Evolutionary conservation across 2,329 filamentous ascomycete genomes (phyloP).

Genomic region (Arthroderma sp.): DNA sequence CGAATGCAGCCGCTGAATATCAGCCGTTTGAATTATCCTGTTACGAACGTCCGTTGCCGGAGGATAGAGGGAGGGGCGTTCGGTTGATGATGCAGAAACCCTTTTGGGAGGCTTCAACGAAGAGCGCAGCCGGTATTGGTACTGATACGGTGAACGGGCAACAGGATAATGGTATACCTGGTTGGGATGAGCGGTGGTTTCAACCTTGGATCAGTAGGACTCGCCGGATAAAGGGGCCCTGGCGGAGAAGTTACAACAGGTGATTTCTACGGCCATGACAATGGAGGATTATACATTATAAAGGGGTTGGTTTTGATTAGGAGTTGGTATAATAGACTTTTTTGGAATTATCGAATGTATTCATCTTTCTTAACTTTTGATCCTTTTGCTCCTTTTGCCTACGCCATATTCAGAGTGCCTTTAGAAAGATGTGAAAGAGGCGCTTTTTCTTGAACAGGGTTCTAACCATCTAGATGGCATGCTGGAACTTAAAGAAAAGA

Average conservation of each 20-base stretch:
- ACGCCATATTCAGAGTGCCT: neutral
- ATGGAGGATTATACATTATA: neutral
- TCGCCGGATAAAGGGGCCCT: neutral
- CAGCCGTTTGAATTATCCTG: conserved; percentile 30
- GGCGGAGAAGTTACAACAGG: neutral
- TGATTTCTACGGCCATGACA: neutral
- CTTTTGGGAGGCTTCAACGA: conserved; percentile 14
- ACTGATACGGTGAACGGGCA: conserved; percentile 6
- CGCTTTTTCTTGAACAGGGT: neutral
- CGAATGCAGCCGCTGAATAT: conserved; percentile 15
- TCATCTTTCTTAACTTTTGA: neutral
- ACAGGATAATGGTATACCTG: conserved; percentile 15
- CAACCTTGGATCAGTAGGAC: conserved; percentile 10
- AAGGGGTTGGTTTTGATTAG: neutral
- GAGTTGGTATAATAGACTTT: neutral
- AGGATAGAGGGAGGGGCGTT: conserved; percentile 23
- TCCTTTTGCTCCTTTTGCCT: neutral
- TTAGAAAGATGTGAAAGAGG: neutral
- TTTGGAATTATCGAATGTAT: neutral
- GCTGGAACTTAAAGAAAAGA: neutral
- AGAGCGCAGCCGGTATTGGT: conserved; percentile 10
- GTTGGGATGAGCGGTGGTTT: conserved; percentile 31
- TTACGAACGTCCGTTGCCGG: conserved; percentile 32
- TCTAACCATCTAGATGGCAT: neutral
- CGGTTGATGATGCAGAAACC: conserved; percentile 27